Evolutionary conservation across 192 early-diverging fungal species (phyloP).

Genomic region (Entomortierella lignicola): DNA sequence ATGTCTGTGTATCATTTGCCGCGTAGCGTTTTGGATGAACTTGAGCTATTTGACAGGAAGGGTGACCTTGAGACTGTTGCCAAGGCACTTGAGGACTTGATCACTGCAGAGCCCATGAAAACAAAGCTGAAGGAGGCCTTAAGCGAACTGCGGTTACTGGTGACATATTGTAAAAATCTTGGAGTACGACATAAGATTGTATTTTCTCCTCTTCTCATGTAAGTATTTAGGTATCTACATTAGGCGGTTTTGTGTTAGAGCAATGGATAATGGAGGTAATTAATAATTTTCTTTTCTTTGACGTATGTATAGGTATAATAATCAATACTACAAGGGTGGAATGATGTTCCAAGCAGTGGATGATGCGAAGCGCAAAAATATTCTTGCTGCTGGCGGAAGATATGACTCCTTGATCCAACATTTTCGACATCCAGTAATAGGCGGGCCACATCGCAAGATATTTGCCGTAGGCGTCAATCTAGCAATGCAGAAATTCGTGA

Average conservation of each 20-base stretch:
- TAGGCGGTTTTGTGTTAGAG: too few species aligned
- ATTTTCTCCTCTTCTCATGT: conserved; percentile 65
- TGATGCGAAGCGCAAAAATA: conserved; percentile 62
- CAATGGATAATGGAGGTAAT: too few species aligned
- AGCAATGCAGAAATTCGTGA: conserved; percentile 77
- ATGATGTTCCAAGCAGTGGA: conserved; percentile 67
- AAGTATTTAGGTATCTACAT: conserved; percentile 19
- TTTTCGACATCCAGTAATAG: conserved; percentile 60
- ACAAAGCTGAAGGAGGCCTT: conserved; percentile 56
- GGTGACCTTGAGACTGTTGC: conserved; percentile 64
- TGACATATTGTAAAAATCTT: conserved; percentile 56
- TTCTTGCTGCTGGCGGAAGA: conserved; percentile 67
- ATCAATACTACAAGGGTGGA: conserved; percentile 69
- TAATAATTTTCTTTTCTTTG: conserved; percentile 8
- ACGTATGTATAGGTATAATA: conserved; percentile 63
- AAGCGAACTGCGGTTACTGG: conserved; percentile 48
- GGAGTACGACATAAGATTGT: conserved; percentile 64
- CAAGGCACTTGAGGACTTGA: conserved; percentile 58
- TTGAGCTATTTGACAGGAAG: conserved; percentile 71
- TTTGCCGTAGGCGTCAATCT: conserved; percentile 87
- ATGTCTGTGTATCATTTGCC: conserved; percentile 69
- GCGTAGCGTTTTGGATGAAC: conserved; percentile 69
- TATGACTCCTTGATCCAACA: conserved; percentile 67
- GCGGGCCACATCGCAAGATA: conserved; percentile 47
- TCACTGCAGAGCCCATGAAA: conserved; percentile 54